These are phyloP conservation scores for Skeletonema potamos DNA, from an alignment of 108 stramenopile genomes.

Conservation along the genomic window DNA sequence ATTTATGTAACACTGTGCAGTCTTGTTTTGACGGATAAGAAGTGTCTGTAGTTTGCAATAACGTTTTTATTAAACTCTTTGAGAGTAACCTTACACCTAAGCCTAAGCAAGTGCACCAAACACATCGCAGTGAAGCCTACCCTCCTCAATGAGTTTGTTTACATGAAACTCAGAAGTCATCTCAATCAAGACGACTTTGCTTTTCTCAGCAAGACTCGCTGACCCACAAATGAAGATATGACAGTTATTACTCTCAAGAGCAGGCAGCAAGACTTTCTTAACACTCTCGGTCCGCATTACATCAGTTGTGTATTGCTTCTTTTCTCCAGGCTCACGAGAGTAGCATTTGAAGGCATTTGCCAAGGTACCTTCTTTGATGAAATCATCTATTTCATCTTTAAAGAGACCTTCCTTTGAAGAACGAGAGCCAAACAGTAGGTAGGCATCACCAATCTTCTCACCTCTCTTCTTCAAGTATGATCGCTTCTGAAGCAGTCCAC, in stretches of 20 bases:
- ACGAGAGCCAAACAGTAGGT: constrained; percentile 18
- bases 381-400: constrained; percentile 10
- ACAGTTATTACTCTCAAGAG: background rate
- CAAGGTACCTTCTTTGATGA: constrained; percentile 3
- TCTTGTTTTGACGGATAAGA: too few species aligned
- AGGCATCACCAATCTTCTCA: constrained; percentile 7
- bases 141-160: background rate
- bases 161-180: background rate
- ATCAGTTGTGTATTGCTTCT: constrained; percentile 15
- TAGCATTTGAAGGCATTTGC: constrained; percentile 8
- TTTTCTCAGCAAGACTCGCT: constrained; percentile 8
- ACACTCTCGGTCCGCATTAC: background rate
- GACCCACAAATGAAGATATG: constrained; percentile 21
- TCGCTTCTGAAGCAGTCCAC: constrained; percentile 22
- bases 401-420: constrained; percentile 12
- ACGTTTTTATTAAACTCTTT: too few species aligned
- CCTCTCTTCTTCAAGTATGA: background rate
- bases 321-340: constrained; percentile 14
- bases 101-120: constrained; percentile 20
- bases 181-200: constrained; percentile 1
- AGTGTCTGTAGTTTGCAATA: too few species aligned
- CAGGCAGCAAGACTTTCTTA: background rate
- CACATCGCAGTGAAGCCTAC: constrained; percentile 18
- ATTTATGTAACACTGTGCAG: too few species aligned
- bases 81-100: too few species aligned